These are phyloP conservation scores for Zygnema circumcarinatum DNA, from an alignment of 139 green algal genomes.

Conservation along the genomic window DNA sequence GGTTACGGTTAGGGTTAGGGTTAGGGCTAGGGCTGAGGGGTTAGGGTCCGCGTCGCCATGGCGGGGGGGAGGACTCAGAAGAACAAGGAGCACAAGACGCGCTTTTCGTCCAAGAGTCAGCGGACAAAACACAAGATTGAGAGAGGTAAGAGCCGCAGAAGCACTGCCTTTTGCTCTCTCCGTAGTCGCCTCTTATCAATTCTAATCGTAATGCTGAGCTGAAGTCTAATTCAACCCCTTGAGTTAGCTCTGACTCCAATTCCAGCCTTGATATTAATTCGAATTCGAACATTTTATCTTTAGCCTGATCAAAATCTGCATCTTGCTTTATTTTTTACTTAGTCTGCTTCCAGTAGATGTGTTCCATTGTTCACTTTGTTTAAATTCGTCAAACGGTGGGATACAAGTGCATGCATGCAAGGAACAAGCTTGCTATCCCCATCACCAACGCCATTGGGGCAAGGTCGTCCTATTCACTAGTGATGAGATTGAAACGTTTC, in stretches of 20 bases:
- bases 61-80: conserved; percentile 48
- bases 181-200: background rate
- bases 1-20: no score
- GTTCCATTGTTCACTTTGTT: no score
- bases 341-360: no score
- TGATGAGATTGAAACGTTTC: no score
- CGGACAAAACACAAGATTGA: conserved; percentile 21
- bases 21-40: no score
- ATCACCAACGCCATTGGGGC: no score
- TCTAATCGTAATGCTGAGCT: background rate
- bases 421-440: no score
- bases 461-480: no score
- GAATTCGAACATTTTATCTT: background rate
- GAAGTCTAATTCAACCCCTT: background rate
- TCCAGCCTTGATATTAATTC: background rate
- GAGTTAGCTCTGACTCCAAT: background rate
- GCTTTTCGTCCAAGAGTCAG: conserved; percentile 48
- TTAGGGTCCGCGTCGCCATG: no score
- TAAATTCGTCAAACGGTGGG: no score
- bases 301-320: background rate
- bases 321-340: background rate
- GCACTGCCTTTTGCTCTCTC: background rate
- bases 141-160: conserved; percentile 11
- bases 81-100: conserved; percentile 58
- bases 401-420: no score